These are phyloP conservation scores for Phytophthora constricta DNA, from an alignment of 352 stramenopile genomes.

Conservation along the genomic window DNA sequence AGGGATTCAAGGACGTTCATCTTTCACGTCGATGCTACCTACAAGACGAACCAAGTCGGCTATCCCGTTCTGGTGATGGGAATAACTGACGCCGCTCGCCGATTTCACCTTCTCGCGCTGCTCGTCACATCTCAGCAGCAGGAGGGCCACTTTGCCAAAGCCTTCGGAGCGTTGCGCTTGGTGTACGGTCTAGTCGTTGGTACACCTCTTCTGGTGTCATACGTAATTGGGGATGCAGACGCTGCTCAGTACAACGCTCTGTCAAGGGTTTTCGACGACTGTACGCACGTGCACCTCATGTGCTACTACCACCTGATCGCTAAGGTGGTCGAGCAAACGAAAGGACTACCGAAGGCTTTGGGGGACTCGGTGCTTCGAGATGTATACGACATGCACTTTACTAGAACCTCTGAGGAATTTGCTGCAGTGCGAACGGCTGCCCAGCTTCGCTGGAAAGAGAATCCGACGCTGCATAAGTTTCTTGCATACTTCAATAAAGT, in stretches of 20 bases:
- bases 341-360: not conserved
- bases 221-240: conserved; percentile 26
- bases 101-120: conserved; percentile 22
- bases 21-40: conserved; percentile 28
- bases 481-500: conserved; percentile 2
- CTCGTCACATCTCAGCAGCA: conserved; percentile 15
- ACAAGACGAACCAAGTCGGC: conserved; percentile 22
- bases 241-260: conserved; percentile 11
- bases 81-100: conserved; percentile 11
- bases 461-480: not conserved
- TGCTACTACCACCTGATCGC: conserved; percentile 36
- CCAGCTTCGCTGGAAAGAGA: not conserved
- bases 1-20: not conserved
- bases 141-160: not conserved
- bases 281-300: conserved; percentile 13
- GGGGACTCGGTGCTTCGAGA: conserved; percentile 8
- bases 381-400: conserved; percentile 31
- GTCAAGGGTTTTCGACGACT: not conserved
- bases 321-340: conserved; percentile 26
- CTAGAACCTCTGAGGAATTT: not conserved
- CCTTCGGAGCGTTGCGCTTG: not conserved
- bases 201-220: conserved; percentile 4
- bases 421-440: not conserved
- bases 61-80: conserved; percentile 17
- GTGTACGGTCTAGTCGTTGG: not conserved